A percentile compares a stretch with the other conserved stretches of the same genome.
Conservation (phyloP, 2,329 filamentous ascomycete species). For the Paecilomyces formosus region DNA sequence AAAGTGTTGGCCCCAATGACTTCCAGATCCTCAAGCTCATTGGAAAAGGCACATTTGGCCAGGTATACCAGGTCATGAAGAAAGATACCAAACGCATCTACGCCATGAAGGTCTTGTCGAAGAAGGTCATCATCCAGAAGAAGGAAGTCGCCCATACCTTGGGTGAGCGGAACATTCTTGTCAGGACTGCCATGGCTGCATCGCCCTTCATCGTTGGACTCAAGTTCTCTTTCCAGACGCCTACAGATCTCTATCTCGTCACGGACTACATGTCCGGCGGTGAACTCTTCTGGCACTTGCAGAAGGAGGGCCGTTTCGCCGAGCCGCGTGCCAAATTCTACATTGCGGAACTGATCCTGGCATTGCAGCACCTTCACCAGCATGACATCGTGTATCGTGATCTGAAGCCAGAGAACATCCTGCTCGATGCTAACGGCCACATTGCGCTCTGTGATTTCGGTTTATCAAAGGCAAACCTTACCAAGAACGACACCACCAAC, state of each 20-base stretch:
- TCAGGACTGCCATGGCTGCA: conserved; percentile 89
- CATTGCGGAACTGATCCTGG: conserved; percentile 93
- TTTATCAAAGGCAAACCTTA: conserved; percentile 92
- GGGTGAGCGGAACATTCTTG: conserved; percentile 92
- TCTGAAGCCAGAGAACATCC: conserved; percentile 93
- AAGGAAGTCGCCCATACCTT: conserved; percentile 98
- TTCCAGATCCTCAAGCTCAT: conserved; percentile 96
- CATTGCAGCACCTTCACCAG: conserved; percentile 88
- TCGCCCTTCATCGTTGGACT: conserved; percentile 96
- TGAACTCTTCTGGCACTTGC: conserved; percentile 96
- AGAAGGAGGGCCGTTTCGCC: conserved; percentile 92
- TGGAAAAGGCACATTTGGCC: conserved; percentile 95
- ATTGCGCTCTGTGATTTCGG: conserved; percentile 98
- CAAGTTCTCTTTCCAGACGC: conserved; percentile 98
- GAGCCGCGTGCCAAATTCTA: conserved; percentile 97
- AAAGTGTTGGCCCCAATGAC: conserved; percentile 86
- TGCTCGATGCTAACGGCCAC: conserved; percentile 93
- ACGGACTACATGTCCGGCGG: conserved; percentile 99
- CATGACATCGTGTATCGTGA: conserved; percentile 98
- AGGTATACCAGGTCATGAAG: conserved; percentile 97
- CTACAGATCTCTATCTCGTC: conserved; percentile 93
- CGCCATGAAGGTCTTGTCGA: conserved; percentile 98
- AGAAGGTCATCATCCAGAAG: conserved; percentile 99
- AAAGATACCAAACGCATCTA: conserved; percentile 94
- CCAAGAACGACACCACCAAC: conserved; percentile 95